A percentile compares a stretch with the other conserved stretches of the same genome.
phyloP scores from a whole-genome alignment of 139 green algal genomes.

The Chloropicon primus region DNA sequence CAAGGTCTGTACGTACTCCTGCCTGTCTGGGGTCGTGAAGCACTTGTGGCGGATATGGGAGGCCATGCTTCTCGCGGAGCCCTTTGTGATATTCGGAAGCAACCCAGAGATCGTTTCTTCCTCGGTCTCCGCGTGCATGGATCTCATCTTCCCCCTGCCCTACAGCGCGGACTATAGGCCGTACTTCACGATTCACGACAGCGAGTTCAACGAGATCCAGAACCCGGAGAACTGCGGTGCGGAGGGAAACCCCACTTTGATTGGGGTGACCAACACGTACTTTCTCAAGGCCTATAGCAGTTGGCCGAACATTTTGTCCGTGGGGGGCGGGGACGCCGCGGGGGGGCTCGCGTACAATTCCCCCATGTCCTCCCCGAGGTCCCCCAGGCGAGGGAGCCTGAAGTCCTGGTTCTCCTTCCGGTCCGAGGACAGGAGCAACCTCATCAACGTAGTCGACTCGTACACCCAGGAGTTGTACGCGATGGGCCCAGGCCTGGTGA shows the following conservation, averaged over 20 bases:
- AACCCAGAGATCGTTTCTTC: not conserved
- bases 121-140: not conserved
- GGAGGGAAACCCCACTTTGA: constrained; percentile 29
- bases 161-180: constrained; percentile 67
- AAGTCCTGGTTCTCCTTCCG: constrained; percentile 9
- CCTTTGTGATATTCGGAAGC: not conserved
- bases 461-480: not conserved
- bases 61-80: not conserved
- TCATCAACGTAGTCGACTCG: constrained; percentile 41
- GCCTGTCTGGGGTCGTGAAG: not conserved
- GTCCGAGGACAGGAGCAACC: constrained; percentile 47
- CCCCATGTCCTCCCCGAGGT: not conserved
- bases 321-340: constrained; percentile 3
- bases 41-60: not conserved
- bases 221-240: not conserved
- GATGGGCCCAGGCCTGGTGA: constrained; percentile 30
- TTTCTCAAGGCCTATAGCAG: constrained; percentile 58
- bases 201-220: constrained; percentile 30
- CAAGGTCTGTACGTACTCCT: not conserved
- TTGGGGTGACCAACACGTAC: constrained; percentile 83
- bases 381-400: not conserved
- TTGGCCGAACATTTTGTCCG: constrained; percentile 21
- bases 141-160: constrained; percentile 41
- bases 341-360: not conserved
- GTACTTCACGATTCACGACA: constrained; percentile 88